These are phyloP conservation scores for Heteromeles arbutifolia DNA, from an alignment of 306 rosid genomes.

Conservation along the genomic window DNA sequence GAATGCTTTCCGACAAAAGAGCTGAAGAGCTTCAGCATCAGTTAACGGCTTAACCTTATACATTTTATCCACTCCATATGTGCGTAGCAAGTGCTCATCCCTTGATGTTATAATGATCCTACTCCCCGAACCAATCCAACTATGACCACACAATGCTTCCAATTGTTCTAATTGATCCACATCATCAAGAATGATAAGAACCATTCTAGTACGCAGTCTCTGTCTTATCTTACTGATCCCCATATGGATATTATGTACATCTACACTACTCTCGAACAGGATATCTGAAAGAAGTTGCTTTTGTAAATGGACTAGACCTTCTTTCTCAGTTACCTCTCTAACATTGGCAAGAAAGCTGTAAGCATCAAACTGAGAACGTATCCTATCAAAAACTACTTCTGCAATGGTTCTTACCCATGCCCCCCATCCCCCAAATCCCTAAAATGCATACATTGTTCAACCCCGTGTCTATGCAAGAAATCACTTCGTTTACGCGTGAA, in stretches of 20 bases:
- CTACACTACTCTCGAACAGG: background rate
- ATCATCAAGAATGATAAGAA: conserved; percentile 10
- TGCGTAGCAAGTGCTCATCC: background rate
- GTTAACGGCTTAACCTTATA: background rate
- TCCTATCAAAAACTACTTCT: background rate
- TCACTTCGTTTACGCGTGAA: background rate
- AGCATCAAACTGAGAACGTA: background rate
- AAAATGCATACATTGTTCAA: background rate
- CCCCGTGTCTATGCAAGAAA: background rate
- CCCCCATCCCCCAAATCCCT: conserved; percentile 13
- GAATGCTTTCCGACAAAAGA: conserved; percentile 7
- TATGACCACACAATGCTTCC: background rate
- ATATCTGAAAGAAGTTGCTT: background rate
- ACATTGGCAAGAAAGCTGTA: conserved; percentile 3
- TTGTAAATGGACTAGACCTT: conserved; percentile 1
- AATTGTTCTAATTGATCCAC: background rate
- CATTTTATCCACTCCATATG: background rate
- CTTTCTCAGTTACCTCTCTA: background rate
- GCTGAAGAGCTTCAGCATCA: background rate
- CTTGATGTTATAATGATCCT: background rate
- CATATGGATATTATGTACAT: background rate
- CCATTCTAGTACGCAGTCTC: background rate
- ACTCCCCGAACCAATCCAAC: conserved; percentile 11
- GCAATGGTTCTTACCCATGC: background rate
- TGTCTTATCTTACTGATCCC: background rate